These are phyloP conservation scores for Rhizophlyctis rosea DNA, from an alignment of 192 early-diverging fungal genomes.

Conservation along the genomic window DNA sequence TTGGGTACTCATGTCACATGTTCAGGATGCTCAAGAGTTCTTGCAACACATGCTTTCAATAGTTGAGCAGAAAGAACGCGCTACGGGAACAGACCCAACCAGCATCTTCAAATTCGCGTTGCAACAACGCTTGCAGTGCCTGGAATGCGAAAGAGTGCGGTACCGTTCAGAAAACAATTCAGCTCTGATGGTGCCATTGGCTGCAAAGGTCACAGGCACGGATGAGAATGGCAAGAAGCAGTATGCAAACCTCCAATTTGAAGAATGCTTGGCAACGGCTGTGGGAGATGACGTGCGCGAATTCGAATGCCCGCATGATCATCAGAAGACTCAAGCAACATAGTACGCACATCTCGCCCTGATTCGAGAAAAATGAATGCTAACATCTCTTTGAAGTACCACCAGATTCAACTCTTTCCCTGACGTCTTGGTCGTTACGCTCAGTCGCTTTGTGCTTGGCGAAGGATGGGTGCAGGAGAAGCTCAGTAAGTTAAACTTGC, in stretches of 20 bases:
- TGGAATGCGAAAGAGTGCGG: slow-evolving; percentile 75
- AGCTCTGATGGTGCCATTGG: slow-evolving; percentile 63
- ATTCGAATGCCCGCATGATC: slow-evolving; percentile 70
- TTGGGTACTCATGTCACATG: not conserved
- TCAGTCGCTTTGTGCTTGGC: slow-evolving; percentile 48
- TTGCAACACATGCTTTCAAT: slow-evolving; percentile 73
- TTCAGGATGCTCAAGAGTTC: slow-evolving; percentile 89
- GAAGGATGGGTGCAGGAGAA: slow-evolving; percentile 50
- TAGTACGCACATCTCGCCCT: slow-evolving; percentile 22
- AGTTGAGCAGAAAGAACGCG: slow-evolving; percentile 75
- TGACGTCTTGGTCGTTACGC: slow-evolving; percentile 69
- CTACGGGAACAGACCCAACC: slow-evolving; percentile 66
- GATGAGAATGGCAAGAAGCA: slow-evolving; percentile 53
- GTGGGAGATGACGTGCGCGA: slow-evolving; percentile 59
- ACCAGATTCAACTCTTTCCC: slow-evolving; percentile 65
- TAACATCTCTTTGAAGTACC: slow-evolving; percentile 12
- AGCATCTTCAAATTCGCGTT: slow-evolving; percentile 72
- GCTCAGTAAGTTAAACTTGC: slow-evolving; percentile 29
- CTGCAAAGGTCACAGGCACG: slow-evolving; percentile 66
- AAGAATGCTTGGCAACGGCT: slow-evolving; percentile 71
- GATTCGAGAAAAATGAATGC: not conserved
- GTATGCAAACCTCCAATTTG: slow-evolving; percentile 56
- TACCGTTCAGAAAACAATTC: slow-evolving; percentile 53
- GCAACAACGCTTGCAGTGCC: slow-evolving; percentile 87
- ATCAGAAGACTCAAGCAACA: slow-evolving; percentile 21